These are phyloP conservation scores for Chlorella sp. DNA, from an alignment of 139 green algal species.

Conservation along the genomic window DNA sequence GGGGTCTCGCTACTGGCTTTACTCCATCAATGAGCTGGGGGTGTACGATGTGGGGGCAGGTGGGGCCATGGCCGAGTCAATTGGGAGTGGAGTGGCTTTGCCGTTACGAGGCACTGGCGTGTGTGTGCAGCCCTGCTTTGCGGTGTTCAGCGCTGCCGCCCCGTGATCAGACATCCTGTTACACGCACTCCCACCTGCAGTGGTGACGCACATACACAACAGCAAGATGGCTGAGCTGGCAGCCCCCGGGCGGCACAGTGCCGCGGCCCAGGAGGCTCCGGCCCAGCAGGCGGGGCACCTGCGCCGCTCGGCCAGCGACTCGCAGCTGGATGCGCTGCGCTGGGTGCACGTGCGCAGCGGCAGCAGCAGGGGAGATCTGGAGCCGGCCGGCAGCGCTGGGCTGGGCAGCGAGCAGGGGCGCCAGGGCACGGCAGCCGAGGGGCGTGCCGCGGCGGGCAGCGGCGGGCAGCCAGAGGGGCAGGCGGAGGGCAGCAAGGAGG, in stretches of 20 bases:
- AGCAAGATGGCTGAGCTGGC: conserved; percentile 85
- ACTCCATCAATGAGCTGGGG: conserved; percentile 87
- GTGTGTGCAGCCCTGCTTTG: no score
- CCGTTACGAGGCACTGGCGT: not conserved
- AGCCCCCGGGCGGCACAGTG: not conserved
- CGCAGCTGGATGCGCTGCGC: not conserved
- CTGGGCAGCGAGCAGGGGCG: not conserved
- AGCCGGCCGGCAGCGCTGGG: not conserved
- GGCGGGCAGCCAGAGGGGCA: not conserved
- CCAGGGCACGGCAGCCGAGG: not conserved
- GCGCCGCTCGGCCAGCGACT: conserved; percentile 25
- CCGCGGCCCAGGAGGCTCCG: not conserved
- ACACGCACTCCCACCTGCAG: not conserved
- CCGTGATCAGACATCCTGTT: no score
- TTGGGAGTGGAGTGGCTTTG: not conserved
- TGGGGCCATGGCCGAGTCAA: conserved; percentile 38
- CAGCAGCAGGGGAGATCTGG: not conserved
- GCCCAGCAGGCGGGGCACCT: not conserved
- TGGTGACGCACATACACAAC: conserved; percentile 69
- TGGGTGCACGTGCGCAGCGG: conserved; percentile 30
- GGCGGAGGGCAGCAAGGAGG: not conserved
- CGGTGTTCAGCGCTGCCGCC: no score
- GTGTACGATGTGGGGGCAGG: conserved; percentile 69
- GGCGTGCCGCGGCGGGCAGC: not conserved
- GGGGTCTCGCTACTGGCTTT: conserved; percentile 83